A percentile compares a stretch with the other conserved stretches of the same genome.
These are phyloP conservation scores for Anacardium occidentale DNA, from an alignment of 345 rosid species.

Conservation along the genomic window DNA sequence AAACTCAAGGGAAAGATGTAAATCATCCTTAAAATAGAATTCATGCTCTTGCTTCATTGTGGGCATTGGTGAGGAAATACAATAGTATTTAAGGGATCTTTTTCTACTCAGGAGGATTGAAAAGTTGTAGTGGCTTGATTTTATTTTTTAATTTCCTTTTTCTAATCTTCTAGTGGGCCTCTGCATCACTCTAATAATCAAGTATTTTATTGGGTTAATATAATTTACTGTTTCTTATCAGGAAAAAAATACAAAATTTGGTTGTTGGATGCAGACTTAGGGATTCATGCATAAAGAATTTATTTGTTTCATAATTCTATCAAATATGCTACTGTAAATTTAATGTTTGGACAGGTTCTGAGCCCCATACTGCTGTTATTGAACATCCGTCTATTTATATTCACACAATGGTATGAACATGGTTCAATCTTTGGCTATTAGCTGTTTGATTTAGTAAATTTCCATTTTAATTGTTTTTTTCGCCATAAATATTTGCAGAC, in stretches of 20 bases:
- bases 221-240: too few relatives aligned
- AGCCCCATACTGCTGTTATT: slow-evolving; percentile 67
- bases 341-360: slow-evolving; percentile 55
- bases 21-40: too few relatives aligned
- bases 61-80: too few relatives aligned
- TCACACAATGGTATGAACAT: slow-evolving; percentile 69
- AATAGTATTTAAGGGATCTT: too few relatives aligned
- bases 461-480: not conserved
- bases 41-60: too few relatives aligned
- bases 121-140: too few relatives aligned
- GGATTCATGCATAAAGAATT: not conserved
- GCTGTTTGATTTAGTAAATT: not conserved
- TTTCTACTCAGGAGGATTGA: too few relatives aligned
- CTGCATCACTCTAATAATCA: too few relatives aligned
- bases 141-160: too few relatives aligned
- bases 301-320: not conserved
- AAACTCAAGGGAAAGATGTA: too few relatives aligned
- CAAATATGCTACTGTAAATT: slow-evolving; percentile 5
- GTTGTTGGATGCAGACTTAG: not conserved
- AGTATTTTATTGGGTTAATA: too few relatives aligned
- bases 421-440: not conserved
- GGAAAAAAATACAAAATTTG: not conserved
- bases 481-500: slow-evolving; percentile 37
- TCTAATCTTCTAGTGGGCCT: too few relatives aligned
- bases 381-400: slow-evolving; percentile 73